phyloP scores from a whole-genome alignment of 2,329 filamentous ascomycete species.

The Colletotrichum somersetense region DNA sequence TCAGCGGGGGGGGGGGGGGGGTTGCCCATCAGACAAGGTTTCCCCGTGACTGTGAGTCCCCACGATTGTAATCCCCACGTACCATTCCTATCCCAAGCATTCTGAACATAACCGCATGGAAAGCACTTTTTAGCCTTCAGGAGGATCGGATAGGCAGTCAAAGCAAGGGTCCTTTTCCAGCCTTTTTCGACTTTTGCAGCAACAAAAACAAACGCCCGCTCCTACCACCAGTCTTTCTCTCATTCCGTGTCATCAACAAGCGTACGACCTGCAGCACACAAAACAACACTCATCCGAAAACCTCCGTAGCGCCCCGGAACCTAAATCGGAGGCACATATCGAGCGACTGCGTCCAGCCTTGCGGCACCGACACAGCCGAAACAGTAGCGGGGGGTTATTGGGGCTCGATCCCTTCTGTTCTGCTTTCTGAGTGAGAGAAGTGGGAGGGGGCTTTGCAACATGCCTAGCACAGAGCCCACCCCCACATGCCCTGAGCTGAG shows the following conservation, averaged over 20 bases:
- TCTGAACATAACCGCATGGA: not conserved
- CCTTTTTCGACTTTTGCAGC: not conserved
- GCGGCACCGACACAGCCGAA: conserved; percentile 36
- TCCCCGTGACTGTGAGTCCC: not conserved
- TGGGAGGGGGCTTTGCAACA: not conserved
- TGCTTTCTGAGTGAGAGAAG: not conserved
- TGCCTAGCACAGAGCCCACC: conserved; percentile 24
- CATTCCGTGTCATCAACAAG: conserved; percentile 33
- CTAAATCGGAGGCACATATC: conserved; percentile 24
- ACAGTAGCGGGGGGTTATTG: conserved; percentile 9
- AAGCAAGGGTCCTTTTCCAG: conserved; percentile 23
- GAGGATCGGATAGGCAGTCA: conserved; percentile 1
- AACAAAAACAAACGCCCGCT: not conserved
- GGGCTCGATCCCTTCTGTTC: conserved; percentile 10
- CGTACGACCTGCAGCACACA: conserved; percentile 39
- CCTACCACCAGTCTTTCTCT: conserved; percentile 4
- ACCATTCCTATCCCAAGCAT: not conserved
- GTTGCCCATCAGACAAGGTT: not conserved
- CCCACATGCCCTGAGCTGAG: conserved; percentile 19
- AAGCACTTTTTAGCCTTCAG: conserved; percentile 7
- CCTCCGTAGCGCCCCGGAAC: conserved; percentile 24
- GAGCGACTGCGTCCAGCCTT: conserved; percentile 19
- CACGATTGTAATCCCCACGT: not conserved
- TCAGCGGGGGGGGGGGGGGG: not conserved
- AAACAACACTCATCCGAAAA: conserved; percentile 37